phyloP scores from a whole-genome alignment of 805 yeast species.

The Myxozyma melibiosi region DNA sequence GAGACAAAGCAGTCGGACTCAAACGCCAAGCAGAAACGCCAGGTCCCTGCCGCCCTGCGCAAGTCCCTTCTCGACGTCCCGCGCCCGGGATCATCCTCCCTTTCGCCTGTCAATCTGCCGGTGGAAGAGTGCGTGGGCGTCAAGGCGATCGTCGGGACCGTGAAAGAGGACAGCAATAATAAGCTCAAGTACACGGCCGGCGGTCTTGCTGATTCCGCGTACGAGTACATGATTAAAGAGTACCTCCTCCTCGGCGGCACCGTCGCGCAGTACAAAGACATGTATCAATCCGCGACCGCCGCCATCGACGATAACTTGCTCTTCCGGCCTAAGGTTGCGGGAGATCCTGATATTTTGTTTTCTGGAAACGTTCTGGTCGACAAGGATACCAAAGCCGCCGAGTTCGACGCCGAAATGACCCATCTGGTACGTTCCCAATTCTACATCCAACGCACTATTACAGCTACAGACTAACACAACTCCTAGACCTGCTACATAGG shows the following conservation, averaged over 20 bases:
- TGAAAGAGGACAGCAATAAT: no score
- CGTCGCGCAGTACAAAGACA: slow-evolving; percentile 43
- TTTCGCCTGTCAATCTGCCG: neutral
- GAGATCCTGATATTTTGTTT: slow-evolving; percentile 44
- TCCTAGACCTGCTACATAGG: slow-evolving; percentile 51
- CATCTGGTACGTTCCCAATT: slow-evolving; percentile 43
- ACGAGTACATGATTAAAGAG: slow-evolving; percentile 55
- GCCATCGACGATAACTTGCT: slow-evolving; percentile 49
- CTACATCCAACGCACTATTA: neutral
- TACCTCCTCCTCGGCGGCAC: slow-evolving; percentile 48
- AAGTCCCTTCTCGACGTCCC: no score
- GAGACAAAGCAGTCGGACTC: neutral
- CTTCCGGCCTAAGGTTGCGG: slow-evolving; percentile 51
- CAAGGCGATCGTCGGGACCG: slow-evolving; percentile 16
- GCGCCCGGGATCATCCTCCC: no score
- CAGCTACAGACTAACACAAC: neutral
- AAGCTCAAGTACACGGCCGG: slow-evolving; percentile 41
- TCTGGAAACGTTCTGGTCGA: slow-evolving; percentile 36
- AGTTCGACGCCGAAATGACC: slow-evolving; percentile 47
- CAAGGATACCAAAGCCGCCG: slow-evolving; percentile 31
- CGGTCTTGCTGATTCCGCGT: slow-evolving; percentile 51
- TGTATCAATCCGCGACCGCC: slow-evolving; percentile 43
- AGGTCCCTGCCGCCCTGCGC: neutral
- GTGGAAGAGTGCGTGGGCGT: slow-evolving; percentile 16
- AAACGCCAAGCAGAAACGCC: neutral